A percentile compares a stretch with the other conserved stretches of the same genome.
phyloP scores from a whole-genome alignment of 2,329 filamentous ascomycete genomes.

The Knoxdaviesia proteae region DNA sequence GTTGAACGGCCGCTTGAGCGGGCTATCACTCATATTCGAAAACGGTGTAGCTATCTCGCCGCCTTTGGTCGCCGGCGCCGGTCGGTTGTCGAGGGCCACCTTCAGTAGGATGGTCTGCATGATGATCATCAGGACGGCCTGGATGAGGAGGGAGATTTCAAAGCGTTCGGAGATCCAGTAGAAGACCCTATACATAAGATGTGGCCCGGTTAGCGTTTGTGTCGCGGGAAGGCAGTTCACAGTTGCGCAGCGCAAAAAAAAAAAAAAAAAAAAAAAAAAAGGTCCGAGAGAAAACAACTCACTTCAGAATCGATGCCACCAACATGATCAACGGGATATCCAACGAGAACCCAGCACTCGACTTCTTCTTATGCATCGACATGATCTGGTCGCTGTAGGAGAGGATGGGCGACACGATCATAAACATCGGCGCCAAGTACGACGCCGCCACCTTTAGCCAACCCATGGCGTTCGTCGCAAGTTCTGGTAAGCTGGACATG shows the following conservation, averaged over 20 bases:
- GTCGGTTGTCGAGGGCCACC: constrained; percentile 47
- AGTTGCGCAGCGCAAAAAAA: neutral
- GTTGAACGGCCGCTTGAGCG: constrained; percentile 38
- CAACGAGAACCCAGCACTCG: constrained; percentile 47
- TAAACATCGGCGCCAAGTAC: constrained; percentile 39
- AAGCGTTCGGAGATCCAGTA: constrained; percentile 49
- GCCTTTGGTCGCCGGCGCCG: constrained; percentile 34
- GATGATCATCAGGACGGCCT: constrained; percentile 43
- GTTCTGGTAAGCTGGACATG: no score
- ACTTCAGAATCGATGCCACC: constrained; percentile 45
- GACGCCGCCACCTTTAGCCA: constrained; percentile 29
- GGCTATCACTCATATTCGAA: constrained; percentile 11
- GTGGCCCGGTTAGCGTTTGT: neutral
- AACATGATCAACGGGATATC: constrained; percentile 57
- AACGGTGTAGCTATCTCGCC: constrained; percentile 44
- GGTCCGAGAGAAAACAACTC: constrained; percentile 6
- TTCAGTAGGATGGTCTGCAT: constrained; percentile 45
- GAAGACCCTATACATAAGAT: constrained; percentile 29
- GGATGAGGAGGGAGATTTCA: constrained; percentile 40
- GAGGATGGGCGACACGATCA: constrained; percentile 40
- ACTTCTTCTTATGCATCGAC: constrained; percentile 41
- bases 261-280: neutral
- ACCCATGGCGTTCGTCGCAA: constrained; percentile 7
- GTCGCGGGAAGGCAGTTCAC: neutral
- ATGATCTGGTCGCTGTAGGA: constrained; percentile 46